Conservation (phyloP, 148 eudicot genomes). For the Dianthus caryophyllus region DNA sequence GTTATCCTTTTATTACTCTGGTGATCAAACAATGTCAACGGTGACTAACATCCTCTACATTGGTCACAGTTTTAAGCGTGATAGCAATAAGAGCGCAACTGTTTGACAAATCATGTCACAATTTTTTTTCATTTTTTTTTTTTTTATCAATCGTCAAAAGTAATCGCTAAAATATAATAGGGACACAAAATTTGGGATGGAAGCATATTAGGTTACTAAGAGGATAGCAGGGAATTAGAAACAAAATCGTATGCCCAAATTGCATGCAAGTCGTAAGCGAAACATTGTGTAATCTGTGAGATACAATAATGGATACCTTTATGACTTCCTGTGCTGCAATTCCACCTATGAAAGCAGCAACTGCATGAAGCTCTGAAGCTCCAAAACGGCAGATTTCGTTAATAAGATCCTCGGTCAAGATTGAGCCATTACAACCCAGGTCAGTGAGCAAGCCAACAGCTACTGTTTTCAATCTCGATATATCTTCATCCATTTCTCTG, state of each 20-base stretch:
- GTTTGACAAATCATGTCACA: no score
- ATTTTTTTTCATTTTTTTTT: no score
- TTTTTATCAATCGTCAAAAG: no score
- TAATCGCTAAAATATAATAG: no score
- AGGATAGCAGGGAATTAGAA: not conserved
- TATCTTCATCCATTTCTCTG: slow-evolving; percentile 92
- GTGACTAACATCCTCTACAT: no score
- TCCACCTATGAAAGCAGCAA: slow-evolving; percentile 87
- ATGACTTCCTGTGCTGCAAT: slow-evolving; percentile 94
- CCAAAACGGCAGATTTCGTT: slow-evolving; percentile 90
- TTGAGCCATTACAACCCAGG: slow-evolving; percentile 72
- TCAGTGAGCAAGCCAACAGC: slow-evolving; percentile 68
- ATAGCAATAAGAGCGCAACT: no score
- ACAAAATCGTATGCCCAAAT: not conserved
- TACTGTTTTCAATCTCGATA: slow-evolving; percentile 71
- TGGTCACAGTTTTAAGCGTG: no score
- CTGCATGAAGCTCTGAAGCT: slow-evolving; percentile 88
- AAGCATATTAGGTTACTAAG: not conserved
- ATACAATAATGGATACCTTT: slow-evolving; percentile 43
- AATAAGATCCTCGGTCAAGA: slow-evolving; percentile 84
- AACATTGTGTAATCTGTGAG: not conserved
- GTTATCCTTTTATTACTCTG: no score
- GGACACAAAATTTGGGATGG: not conserved
- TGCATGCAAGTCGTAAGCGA: not conserved
- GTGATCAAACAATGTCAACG: no score